Percentiles rank a stretch among this genome's conserved stretches.
Conservation (phyloP, 345 rosid species). For the Hibiscus tridactylites region DNA sequence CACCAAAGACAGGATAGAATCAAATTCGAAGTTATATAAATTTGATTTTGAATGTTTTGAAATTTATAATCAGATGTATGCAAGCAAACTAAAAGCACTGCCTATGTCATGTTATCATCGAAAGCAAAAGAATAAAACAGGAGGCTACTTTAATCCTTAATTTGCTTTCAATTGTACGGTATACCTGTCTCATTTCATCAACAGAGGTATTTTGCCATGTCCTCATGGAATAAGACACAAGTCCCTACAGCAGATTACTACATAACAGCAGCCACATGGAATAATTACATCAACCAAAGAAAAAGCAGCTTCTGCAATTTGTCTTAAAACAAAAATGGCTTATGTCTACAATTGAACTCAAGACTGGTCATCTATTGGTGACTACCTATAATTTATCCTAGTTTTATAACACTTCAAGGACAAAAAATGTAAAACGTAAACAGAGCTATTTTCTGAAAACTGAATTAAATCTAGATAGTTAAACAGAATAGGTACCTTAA, state of each 20-base stretch:
- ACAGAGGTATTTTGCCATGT: not conserved
- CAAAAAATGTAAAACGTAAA: not conserved
- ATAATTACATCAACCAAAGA: not conserved
- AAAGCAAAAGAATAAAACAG: not conserved
- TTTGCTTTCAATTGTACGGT: not conserved
- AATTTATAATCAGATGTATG: not conserved
- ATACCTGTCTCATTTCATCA: constrained; percentile 1
- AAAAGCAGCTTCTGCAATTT: not conserved
- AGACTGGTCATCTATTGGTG: not conserved
- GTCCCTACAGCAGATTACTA: not conserved
- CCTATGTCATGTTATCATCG: not conserved
- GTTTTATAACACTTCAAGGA: not conserved
- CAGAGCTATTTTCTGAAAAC: not conserved
- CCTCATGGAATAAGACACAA: not conserved
- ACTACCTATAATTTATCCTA: not conserved
- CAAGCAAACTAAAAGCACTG: not conserved
- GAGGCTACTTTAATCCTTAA: not conserved
- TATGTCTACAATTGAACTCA: not conserved
- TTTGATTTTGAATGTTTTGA: not conserved
- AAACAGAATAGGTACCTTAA: constrained; percentile 34
- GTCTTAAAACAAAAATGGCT: not conserved
- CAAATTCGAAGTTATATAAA: not conserved
- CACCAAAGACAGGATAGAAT: not conserved
- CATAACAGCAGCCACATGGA: not conserved
- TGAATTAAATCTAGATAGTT: constrained; percentile 2